Evolutionary conservation across 2,329 filamentous ascomycete species (phyloP).

Genomic region (Colletotrichum aenigma): DNA sequence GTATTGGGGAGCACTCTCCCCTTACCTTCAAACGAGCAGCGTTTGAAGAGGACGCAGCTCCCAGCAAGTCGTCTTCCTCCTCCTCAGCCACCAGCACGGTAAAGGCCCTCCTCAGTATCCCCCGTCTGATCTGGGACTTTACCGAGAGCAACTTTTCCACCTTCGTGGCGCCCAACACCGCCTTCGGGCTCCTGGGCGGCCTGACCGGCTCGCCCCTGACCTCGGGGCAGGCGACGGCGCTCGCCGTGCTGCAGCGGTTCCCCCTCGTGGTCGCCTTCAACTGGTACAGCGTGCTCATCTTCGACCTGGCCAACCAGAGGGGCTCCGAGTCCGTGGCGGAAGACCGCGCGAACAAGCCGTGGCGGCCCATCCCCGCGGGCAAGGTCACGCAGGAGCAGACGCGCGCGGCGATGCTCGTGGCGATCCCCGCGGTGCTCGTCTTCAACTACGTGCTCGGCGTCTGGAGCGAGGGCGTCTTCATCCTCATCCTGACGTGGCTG

Average conservation of each 20-base stretch:
- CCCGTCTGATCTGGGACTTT: conserved; percentile 16
- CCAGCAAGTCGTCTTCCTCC: not conserved
- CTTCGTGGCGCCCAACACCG: conserved; percentile 16
- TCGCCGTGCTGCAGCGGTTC: not conserved
- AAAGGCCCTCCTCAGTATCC: not conserved
- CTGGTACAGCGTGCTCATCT: conserved; percentile 32
- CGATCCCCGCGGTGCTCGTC: conserved; percentile 24
- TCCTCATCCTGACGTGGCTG: conserved; percentile 31
- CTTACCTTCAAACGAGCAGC: not conserved
- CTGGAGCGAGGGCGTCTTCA: conserved; percentile 23
- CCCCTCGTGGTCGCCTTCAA: conserved; percentile 24
- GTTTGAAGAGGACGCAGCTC: not conserved
- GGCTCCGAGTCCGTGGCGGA: conserved; percentile 26
- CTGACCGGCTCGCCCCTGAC: conserved; percentile 12
- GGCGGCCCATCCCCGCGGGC: conserved; percentile 30
- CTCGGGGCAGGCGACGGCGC: not conserved
- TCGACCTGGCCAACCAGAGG: conserved; percentile 33
- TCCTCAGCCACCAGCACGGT: not conserved
- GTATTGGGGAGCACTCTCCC: not conserved
- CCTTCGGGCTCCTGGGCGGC: conserved; percentile 10
- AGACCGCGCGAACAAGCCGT: conserved; percentile 35
- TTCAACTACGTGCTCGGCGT: conserved; percentile 22
- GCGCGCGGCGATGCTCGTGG: conserved; percentile 26
- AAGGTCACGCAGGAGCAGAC: conserved; percentile 28
- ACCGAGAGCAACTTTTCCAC: conserved; percentile 19